Evolutionary conservation across 2,329 filamentous ascomycete species (phyloP), one percentile per base, ranked within the genome.

Genomic region (Trichophyton verrucosum): DNA sequence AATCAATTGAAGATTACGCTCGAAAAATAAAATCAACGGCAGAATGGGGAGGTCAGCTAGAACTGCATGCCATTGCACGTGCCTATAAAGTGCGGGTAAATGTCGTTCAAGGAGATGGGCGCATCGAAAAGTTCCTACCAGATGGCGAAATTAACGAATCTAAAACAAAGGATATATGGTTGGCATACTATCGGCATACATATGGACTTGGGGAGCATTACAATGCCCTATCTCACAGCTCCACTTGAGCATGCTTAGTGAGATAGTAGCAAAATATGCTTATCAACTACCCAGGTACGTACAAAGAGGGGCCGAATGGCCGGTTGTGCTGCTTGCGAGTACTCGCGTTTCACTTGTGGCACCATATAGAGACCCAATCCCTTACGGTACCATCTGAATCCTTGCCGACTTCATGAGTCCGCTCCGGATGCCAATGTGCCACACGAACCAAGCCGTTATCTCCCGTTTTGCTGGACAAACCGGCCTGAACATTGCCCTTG

Each of bases 131-230:
- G 66, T 89, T 97, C 64, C 79, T 81, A 67, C 80, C 83, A 5
- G 70, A 74, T 30, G 75, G 74, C 3, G 74, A 74, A 17, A 20
- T 20, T 13, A 40, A 59, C 5, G 69, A 71, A n/a, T 69, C 77
- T 58, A 78, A 75, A 22, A 71, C 73, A 59, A 78, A 76, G 65
- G 82, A 82, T 67, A 83, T 82, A 66, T 97, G 94, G 92, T 73
- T 99, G 73, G 92, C 91, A 40, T 99, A 97, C 74, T 97, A 97
- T 74, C 82, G 88, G 68, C 91, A 96, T 76, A 89, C 89, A 57
- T 97, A 95, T 73, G 92, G 92, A 1, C 77, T 99, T 57, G 94
- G 94, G 11, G 94, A 97, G 77, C 94, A 99, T 76, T 99, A 99
- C 75, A 99, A 99, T 72, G 95, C 91, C 59, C 75, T 99, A 71